Base-by-base conservation (phyloP, 441 rosid genomes). In the Melianthus villosus region DNA sequence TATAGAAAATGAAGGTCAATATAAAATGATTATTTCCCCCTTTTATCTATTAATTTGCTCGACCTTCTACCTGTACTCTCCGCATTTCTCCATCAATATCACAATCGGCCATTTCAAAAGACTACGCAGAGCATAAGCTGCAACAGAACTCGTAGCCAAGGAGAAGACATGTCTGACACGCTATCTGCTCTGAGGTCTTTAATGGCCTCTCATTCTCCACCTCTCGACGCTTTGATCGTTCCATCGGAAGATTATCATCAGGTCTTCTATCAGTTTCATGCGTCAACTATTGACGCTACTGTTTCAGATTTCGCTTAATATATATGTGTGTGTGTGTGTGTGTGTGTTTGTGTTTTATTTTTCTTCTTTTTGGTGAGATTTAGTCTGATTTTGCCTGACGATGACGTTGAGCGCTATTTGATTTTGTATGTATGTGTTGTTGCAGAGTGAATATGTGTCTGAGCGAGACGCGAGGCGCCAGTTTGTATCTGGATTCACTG, bases 181-280 rank as follows among this genome's bases (percentile, higher is more conserved):
- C 82, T 81, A 22, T 48, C 75, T 56, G 62, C 86, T 10, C 47
- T 89, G 31, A 71, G 96, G 68, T 79, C 82, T 50, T 54, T 81
- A 14, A 77, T 89, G 94, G 73, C 98, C 13, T 74, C 89, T 47
- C 86, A 84, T 63, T 69, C 91, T 51, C 96, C 94, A 56, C 85
- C 96, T 51, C 89, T 84, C 38, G 67, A 84, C 9, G 89, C 96
- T 40, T 56, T 84, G 42, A 50, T 84, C 14, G 79, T 89, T 26
- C 96, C 89, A 8, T 84, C 96, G 6, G 94, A 81, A 46, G 94
- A 89, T 50, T 81, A 67, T 62, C 98, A 89, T 56, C 98, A 89
- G 83, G 96, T 78, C 25, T n/a, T n/a, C 23, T 12, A 4, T 31
- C 19, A 1, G n/a, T 17, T 18, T 28, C 23, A 33, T 12, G 9